Evolutionary conservation across 2,329 filamentous ascomycete genomes (phyloP), one percentile per base, ranked within the genome.

Genomic region (Paecilomyces dactylethromorphus): DNA sequence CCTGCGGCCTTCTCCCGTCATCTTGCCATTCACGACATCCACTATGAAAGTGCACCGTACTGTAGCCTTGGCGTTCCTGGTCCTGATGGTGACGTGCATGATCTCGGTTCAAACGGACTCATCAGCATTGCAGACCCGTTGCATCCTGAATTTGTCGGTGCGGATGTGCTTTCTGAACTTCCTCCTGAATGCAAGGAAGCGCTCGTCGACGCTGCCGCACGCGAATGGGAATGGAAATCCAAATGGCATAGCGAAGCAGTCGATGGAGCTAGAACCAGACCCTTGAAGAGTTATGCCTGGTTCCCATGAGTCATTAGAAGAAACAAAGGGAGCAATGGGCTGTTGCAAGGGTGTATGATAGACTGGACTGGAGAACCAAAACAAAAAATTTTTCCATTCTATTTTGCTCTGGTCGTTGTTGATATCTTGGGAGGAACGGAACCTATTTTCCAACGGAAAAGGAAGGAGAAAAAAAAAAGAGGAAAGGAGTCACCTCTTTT

Each of bases 161-260:
- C 74, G 2, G 75, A 78, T 26, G 71, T 81, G 50, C 65, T 80
- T 6, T 72, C 72, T 13, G 72, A 78, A 53, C 67, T 81, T 24
- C 78, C 79, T 0, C 62, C 68, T 0, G 76, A 79, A 8, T 94
- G 91, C 71, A 84, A 88, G 39, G 77, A 80, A 39, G 88, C 90
- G 0, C 92, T 96, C 62, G 80, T 91, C 55, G 79, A 83, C 56
- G 87, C 90, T 2, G 78, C 86, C 56, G 76, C 76, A 11, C 80
- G 82, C 57, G 90, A 96, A 73, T 73, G 76, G 60, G 76, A 82
- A 57, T 97, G 92, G 90, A 90, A 90, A 71, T 78, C 75, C 32
- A 82, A 81, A 62, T 96, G 92, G 91, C 84, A 83, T 15, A 81
- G 83, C 4, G 92, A 97, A 75, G 79, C 73, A 35, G 74, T 81